Evolutionary conservation across 805 yeast species (phyloP).

Genomic region (Candida bentonensis): DNA sequence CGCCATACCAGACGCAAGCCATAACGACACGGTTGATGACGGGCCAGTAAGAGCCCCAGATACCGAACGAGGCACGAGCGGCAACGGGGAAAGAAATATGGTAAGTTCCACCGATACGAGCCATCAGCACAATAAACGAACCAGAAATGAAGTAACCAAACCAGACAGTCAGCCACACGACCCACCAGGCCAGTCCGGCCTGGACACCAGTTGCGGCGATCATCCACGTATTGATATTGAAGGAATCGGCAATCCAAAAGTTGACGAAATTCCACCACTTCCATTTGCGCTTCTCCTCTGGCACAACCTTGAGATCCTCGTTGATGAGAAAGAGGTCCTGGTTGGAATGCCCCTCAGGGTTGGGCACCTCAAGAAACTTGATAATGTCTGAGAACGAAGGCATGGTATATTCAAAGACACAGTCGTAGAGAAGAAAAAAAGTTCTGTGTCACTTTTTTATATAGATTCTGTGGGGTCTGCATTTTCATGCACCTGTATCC

Average conservation of each 20-base stretch:
- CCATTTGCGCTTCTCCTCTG: slow-evolving; percentile 61
- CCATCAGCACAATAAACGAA: slow-evolving; percentile 51
- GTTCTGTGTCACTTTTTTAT: too few species aligned
- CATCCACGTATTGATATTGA: slow-evolving; percentile 84
- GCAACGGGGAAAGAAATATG: slow-evolving; percentile 80
- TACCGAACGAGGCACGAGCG: slow-evolving; percentile 71
- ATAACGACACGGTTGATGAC: slow-evolving; percentile 76
- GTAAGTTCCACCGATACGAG: slow-evolving; percentile 67
- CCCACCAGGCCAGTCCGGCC: slow-evolving; percentile 81
- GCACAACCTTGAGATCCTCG: slow-evolving; percentile 42
- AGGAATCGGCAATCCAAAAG: slow-evolving; percentile 83
- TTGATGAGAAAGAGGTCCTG: slow-evolving; percentile 57
- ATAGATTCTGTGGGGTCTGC: too few species aligned
- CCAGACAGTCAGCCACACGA: slow-evolving; percentile 82
- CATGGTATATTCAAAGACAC: not conserved
- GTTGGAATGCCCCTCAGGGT: slow-evolving; percentile 31
- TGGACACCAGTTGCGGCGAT: slow-evolving; percentile 77
- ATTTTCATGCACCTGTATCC: too few species aligned
- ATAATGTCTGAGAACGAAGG: not conserved
- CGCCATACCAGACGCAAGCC: slow-evolving; percentile 81
- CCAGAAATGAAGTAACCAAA: slow-evolving; percentile 64
- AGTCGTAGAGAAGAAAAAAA: not conserved
- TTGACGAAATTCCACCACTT: slow-evolving; percentile 65
- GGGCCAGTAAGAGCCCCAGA: slow-evolving; percentile 81
- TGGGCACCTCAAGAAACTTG: slow-evolving; percentile 15